Conservation (phyloP, 2,329 filamentous ascomycete species). For the Xylariomycetidae sp. region DNA sequence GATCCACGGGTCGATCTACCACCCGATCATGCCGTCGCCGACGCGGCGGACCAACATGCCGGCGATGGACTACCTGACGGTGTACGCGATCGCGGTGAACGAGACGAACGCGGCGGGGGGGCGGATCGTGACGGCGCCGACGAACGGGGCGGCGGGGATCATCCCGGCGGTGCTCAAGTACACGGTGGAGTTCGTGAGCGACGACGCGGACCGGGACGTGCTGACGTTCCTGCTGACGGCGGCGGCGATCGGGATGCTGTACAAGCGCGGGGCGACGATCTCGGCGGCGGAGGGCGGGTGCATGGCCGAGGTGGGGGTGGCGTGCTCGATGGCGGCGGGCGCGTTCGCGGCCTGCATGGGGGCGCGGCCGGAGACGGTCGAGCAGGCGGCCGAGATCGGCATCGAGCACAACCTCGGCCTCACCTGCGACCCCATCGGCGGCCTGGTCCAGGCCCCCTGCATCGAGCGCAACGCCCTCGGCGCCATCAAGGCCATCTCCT, state of each 20-base stretch:
- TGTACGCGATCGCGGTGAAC: slow-evolving; percentile 47
- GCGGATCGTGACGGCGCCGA: slow-evolving; percentile 45
- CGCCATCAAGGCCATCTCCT: slow-evolving; percentile 45
- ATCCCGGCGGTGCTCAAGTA: slow-evolving; percentile 47
- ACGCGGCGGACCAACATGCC: slow-evolving; percentile 40
- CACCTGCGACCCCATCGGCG: slow-evolving; percentile 45
- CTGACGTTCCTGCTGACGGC: slow-evolving; percentile 43
- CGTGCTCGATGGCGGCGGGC: slow-evolving; percentile 45
- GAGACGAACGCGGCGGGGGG: slow-evolving; percentile 47
- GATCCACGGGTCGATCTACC: slow-evolving; percentile 38
- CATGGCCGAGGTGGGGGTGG: slow-evolving; percentile 49
- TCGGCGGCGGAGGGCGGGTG: slow-evolving; percentile 46
- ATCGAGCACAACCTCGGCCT: slow-evolving; percentile 47
- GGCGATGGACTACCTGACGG: slow-evolving; percentile 44
- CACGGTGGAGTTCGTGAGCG: slow-evolving; percentile 43
- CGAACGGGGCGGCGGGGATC: slow-evolving; percentile 45
- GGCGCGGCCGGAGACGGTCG: slow-evolving; percentile 42
- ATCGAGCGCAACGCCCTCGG: slow-evolving; percentile 46
- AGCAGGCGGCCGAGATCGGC: slow-evolving; percentile 46
- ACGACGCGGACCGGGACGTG: slow-evolving; percentile 42
- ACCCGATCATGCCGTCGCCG: slow-evolving; percentile 40
- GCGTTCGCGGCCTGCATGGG: slow-evolving; percentile 47
- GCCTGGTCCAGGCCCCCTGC: slow-evolving; percentile 44
- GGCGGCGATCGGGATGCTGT: slow-evolving; percentile 45
- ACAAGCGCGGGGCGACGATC: slow-evolving; percentile 47